These are phyloP conservation scores for Aspergillus brasiliensis DNA, from an alignment of 2,329 filamentous ascomycete genomes.

Conservation along the genomic window DNA sequence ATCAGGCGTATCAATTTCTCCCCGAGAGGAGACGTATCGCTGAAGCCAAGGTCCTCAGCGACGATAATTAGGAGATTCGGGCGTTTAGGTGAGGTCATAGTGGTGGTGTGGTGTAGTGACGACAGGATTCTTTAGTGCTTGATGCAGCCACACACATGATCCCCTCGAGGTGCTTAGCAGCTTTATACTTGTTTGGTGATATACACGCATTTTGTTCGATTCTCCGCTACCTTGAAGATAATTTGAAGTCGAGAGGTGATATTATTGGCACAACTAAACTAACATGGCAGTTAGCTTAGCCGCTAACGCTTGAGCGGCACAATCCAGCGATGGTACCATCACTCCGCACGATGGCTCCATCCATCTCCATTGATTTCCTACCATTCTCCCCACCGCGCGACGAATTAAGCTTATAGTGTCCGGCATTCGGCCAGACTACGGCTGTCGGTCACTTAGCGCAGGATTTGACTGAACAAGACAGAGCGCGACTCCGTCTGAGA, in stretches of 20 bases:
- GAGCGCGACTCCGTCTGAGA: not conserved
- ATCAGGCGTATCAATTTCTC: slow-evolving; percentile 58
- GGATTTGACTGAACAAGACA: not conserved
- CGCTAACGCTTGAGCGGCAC: not conserved
- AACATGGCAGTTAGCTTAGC: not conserved
- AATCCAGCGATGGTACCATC: slow-evolving; percentile 1
- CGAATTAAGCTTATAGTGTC: not conserved
- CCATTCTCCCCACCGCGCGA: not conserved
- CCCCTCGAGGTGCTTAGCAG: not conserved
- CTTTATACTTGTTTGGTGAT: not conserved
- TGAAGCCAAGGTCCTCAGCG: slow-evolving; percentile 53
- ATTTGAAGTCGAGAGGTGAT: too few species aligned
- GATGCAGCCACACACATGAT: not conserved
- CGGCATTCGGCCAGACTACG: slow-evolving; percentile 2
- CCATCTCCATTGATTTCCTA: not conserved
- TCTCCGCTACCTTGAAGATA: not conserved
- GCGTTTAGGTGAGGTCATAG: slow-evolving; percentile 11
- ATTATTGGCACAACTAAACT: not conserved
- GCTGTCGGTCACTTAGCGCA: not conserved
- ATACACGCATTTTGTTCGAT: not conserved
- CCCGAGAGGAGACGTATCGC: slow-evolving; percentile 58
- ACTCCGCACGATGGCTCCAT: not conserved
- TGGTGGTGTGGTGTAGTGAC: not conserved
- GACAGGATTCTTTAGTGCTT: not conserved
- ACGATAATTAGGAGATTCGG: slow-evolving; percentile 33